Base-by-base conservation (phyloP, 2,329 filamentous ascomycete species). In the Seiridium cupressi region DNA sequence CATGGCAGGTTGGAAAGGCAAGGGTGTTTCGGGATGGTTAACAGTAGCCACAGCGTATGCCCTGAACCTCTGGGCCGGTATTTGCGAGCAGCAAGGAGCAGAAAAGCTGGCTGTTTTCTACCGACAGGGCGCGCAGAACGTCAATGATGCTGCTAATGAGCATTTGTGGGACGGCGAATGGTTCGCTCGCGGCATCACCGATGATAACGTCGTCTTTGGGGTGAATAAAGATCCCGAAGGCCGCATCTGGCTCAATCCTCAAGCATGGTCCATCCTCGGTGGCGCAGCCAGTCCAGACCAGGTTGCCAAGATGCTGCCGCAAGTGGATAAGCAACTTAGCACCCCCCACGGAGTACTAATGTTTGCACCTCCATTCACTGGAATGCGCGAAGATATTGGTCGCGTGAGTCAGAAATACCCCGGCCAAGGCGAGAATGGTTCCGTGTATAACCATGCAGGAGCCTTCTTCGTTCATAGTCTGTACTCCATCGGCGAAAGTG, bases 1-100 rank as follows among this genome's bases (percentile, higher is more conserved):
- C 70, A 86, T 86, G 83, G 83, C 84, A n/a, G 82, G 82, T 3
- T 82, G 81, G 67, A 84, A 84, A 68, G 83, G 83, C 44, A 77
- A 78, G 57, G 83, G 83, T 32, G 83, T 86, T 1, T 85, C 83
- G 0, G 83, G 82, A 26, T 86, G 83, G 83, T 76, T 85, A 40
- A 85, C 83, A 0, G 73, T 85, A 2, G 82, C 83, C 5, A 85
- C 82, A 0, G 82, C 73, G 0, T 83, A 81, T 64, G 81, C 83
- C 0, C 72, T 82, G 31, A 80, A 79, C 10, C 68, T 85, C 0
- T 86, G 82, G 82, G 81, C 83, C 2, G 66, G 69, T n/a, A 73
- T 84, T 42, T 84, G 82, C 69, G 76, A 80, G 55, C 75, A 79
- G 44, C 72, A 74, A 31, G 74, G 76, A 34, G 69, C 74, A 54